Conservation (phyloP, 23 red algal species). For the Gracilaria domingensis region DNA sequence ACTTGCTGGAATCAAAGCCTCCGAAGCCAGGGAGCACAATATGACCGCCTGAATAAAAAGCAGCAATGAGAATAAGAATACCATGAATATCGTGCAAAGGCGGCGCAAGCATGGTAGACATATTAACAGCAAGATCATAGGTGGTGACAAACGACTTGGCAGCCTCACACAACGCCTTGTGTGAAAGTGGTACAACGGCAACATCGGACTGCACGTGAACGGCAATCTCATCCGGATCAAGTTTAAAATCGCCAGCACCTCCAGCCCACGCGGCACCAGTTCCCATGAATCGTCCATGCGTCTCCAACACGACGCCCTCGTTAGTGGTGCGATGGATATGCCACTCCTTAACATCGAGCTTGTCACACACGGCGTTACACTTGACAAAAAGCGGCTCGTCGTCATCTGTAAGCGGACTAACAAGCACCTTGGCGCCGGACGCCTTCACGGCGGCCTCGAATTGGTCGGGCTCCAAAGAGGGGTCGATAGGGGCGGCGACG, state of each 20-base stretch:
- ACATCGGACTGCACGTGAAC: constrained; percentile 50
- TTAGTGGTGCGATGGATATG: constrained; percentile 75
- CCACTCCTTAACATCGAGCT: constrained; percentile 63
- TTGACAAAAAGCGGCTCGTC: constrained; percentile 51
- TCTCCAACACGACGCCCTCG: constrained; percentile 80
- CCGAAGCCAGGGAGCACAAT: constrained; percentile 80
- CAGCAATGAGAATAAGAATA: constrained; percentile 72
- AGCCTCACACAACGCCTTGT: constrained; percentile 66
- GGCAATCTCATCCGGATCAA: constrained; percentile 82
- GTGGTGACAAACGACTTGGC: constrained; percentile 71
- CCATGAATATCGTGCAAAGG: constrained; percentile 75
- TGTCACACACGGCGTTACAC: constrained; percentile 31
- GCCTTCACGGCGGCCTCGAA: constrained; percentile 49
- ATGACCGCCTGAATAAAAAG: constrained; percentile 83
- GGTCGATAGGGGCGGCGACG: constrained; percentile 84
- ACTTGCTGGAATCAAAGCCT: constrained; percentile 63
- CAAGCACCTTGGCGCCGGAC: constrained; percentile 61
- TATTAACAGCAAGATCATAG: constrained; percentile 59
- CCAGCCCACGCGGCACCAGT: constrained; percentile 77
- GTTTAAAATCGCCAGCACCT: constrained; percentile 74
- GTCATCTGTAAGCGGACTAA: constrained; percentile 45
- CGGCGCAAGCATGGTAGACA: constrained; percentile 73
- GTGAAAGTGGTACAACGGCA: constrained; percentile 68
- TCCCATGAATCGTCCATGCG: constrained; percentile 49
- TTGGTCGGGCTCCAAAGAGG: constrained; percentile 36